Conservation (phyloP, 768 basidiomycete species). For the Exidia glandulosa region DNA sequence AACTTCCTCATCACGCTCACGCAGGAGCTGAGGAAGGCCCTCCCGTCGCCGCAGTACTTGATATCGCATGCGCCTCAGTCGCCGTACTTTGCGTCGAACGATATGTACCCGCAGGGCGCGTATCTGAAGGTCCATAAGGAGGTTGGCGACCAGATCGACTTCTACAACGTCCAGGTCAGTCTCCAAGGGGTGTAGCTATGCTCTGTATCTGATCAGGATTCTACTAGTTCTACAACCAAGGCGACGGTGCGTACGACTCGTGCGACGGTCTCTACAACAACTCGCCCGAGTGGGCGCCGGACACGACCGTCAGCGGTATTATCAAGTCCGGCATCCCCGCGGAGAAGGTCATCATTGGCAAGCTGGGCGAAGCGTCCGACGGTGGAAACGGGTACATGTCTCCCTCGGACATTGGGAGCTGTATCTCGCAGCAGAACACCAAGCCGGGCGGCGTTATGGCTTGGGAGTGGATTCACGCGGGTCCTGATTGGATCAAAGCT, state of each 20-base stretch:
- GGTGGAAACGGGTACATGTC: neutral
- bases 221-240: neutral
- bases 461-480: neutral
- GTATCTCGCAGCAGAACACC: neutral
- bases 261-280: slow-evolving; percentile 12
- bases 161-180: slow-evolving; percentile 12
- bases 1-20: slow-evolving; percentile 6
- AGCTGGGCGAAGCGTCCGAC: slow-evolving; percentile 12
- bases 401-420: neutral
- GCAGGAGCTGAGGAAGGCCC: slow-evolving; percentile 1
- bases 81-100: slow-evolving; percentile 2
- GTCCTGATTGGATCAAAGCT: neutral
- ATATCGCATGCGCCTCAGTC: slow-evolving; percentile 21
- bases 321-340: slow-evolving; percentile 18
- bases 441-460: neutral
- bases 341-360: slow-evolving; percentile 27
- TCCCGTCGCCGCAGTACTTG: neutral
- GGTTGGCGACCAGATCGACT: slow-evolving; percentile 21
- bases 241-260: slow-evolving; percentile 2
- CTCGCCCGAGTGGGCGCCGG: slow-evolving; percentile 19
- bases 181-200: neutral
- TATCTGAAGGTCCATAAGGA: slow-evolving; percentile 18
- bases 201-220: neutral
- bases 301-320: slow-evolving; percentile 23
- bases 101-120: slow-evolving; percentile 9